Conservation (phyloP, 2,329 filamentous ascomycete genomes). For the Canariomyces notabilis region DNA sequence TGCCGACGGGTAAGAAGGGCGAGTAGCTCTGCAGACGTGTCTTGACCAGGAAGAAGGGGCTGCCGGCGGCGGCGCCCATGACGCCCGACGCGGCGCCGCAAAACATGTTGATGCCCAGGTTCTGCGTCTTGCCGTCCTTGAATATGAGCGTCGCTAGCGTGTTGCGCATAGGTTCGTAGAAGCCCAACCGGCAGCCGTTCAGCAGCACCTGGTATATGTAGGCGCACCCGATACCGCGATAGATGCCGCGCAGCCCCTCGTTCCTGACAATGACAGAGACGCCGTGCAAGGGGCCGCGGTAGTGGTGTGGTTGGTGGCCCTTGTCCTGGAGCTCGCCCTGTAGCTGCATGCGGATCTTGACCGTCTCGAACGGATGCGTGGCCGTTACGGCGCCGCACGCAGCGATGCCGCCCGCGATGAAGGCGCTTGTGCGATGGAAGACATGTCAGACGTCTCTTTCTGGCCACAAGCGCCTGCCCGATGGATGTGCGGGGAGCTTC, state of each 20-base stretch:
- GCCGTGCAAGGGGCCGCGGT: conserved; percentile 86
- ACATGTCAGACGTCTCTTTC: conserved; percentile 18
- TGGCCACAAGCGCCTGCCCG: neutral
- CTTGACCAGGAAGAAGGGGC: conserved; percentile 97
- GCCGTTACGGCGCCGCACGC: conserved; percentile 96
- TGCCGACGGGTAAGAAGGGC: conserved; percentile 87
- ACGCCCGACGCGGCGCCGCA: conserved; percentile 85
- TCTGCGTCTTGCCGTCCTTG: conserved; percentile 70
- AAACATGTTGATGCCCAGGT: conserved; percentile 86
- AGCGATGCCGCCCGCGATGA: conserved; percentile 92
- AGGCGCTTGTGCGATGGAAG: conserved; percentile 53
- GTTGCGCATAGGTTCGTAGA: conserved; percentile 91
- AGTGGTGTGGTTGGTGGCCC: conserved; percentile 77
- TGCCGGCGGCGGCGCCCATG: conserved; percentile 86
- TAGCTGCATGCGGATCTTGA: conserved; percentile 96
- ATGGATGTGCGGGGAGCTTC: neutral
- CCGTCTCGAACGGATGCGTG: conserved; percentile 96
- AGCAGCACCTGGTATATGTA: conserved; percentile 96
- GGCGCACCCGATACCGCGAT: conserved; percentile 84
- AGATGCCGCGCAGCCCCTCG: conserved; percentile 79
- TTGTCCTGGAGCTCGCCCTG: conserved; percentile 93
- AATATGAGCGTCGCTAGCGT: conserved; percentile 65
- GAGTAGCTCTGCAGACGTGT: conserved; percentile 92
- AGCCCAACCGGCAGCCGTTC: conserved; percentile 92
- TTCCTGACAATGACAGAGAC: conserved; percentile 85